These are phyloP conservation scores for Panaeolus cyanescens DNA, from an alignment of 768 basidiomycete species.

Conservation along the genomic window DNA sequence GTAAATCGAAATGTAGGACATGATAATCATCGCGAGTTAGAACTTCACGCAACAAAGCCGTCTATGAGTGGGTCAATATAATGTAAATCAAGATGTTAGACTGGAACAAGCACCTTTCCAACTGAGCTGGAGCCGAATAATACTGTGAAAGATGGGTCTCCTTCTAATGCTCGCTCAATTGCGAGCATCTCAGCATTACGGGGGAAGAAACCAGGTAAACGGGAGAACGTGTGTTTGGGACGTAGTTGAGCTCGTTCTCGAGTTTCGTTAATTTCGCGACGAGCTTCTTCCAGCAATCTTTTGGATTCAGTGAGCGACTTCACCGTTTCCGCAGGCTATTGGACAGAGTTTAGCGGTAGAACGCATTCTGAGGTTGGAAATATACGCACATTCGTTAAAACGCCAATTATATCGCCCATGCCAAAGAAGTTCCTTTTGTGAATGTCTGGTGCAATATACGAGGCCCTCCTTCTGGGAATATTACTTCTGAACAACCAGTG, in stretches of 20 bases:
- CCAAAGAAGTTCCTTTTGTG: slow-evolving; percentile 78
- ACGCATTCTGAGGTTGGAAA: not conserved
- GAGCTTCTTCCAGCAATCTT: slow-evolving; percentile 74
- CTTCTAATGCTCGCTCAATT: slow-evolving; percentile 65
- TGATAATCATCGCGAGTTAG: slow-evolving; percentile 70
- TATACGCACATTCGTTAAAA: slow-evolving; percentile 67
- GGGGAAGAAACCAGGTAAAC: slow-evolving; percentile 73
- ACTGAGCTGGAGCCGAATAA: slow-evolving; percentile 81
- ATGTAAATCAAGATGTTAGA: not conserved
- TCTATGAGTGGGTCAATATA: slow-evolving; percentile 39
- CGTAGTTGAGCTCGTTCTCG: slow-evolving; percentile 66
- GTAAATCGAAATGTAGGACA: slow-evolving; percentile 82
- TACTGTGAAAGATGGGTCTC: slow-evolving; percentile 78
- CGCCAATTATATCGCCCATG: slow-evolving; percentile 75
- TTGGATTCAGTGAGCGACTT: slow-evolving; percentile 80
- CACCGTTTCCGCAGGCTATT: slow-evolving; percentile 75
- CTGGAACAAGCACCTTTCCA: slow-evolving; percentile 56
- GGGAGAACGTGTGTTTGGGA: slow-evolving; percentile 76
- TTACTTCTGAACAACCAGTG: slow-evolving; percentile 81
- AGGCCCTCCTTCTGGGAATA: slow-evolving; percentile 65
- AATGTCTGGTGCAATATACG: slow-evolving; percentile 58
- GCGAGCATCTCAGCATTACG: slow-evolving; percentile 67
- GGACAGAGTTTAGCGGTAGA: not conserved
- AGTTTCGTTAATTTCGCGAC: slow-evolving; percentile 71
- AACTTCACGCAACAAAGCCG: slow-evolving; percentile 77